Base-by-base conservation (phyloP, 371 early-diverging fungal species). In the Gilbertella persicaria region DNA sequence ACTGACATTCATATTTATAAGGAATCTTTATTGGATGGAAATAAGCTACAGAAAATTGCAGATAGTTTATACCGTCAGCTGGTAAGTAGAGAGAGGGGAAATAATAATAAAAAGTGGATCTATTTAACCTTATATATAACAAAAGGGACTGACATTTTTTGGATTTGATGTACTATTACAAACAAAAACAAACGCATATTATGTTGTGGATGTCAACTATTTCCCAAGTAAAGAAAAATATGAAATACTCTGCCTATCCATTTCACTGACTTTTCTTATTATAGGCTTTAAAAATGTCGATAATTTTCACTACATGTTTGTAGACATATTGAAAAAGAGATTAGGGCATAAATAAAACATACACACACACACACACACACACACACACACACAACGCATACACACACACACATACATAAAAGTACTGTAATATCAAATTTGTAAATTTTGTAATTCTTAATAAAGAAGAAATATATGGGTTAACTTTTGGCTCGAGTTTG, bases 121-220 rank as follows among this genome's bases (percentile, higher is more conserved):
- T 37, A 38, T 33, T 42, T 47, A 13, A 40, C 29, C 45, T 24
- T 17, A 28, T 17, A 30, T 35, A 77, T n/a, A n/a, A n/a, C n/a
- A n/a, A n/a, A 33, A 33, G 79, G 74, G 67, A 10, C 51, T 75
- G 53, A 73, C 79, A 4, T 71, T 75, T 44, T 75, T 71, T 63
- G 79, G 75, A 2, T 79, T 71, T 62, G 79, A 71, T 53, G 71
- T 79, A 8, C 23, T 75, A n/a, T 40, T 79, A 21, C 62, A 73
- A 53, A 55, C 73, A 16, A 41, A 55, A 7, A 64, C 70, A 14
- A 55, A 53, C 12, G 55, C 53, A 29, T 54, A 62, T 30, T 71
- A 70, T 53, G 65, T 78, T 2, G 66, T 75, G 19, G 79, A 78
- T 60, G 69, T 75, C 12, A 78, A 78, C 28, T 78, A 78, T 52